These are phyloP conservation scores for Aleurites moluccanus DNA, from an alignment of 441 rosid species.

Conservation along the genomic window DNA sequence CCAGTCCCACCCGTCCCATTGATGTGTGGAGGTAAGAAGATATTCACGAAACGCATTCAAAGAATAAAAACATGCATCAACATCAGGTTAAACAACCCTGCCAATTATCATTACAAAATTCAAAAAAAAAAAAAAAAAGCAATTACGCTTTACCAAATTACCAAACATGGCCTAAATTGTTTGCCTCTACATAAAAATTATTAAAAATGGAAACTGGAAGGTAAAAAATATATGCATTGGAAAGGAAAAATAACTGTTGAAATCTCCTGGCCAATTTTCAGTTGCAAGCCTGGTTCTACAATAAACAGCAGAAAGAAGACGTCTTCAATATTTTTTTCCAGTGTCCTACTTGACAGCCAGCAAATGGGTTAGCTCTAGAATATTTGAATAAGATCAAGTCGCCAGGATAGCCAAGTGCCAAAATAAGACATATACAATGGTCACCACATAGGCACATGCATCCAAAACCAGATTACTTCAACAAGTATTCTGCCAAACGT, in stretches of 20 bases:
- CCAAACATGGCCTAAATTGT: no score
- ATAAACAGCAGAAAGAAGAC: neutral
- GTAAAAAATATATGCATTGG: no score
- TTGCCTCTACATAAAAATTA: no score
- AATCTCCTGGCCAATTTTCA: neutral
- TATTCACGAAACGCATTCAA: no score
- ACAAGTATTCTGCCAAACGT: neutral
- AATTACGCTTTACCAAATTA: no score
- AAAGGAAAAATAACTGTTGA: neutral
- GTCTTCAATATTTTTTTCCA: neutral
- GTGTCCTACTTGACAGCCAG: neutral
- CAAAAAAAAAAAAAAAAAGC: no score
- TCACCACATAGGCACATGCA: slow-evolving; percentile 18
- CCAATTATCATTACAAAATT: no score
- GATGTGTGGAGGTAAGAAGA: no score
- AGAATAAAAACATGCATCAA: no score
- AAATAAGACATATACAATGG: neutral
- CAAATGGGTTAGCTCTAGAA: neutral
- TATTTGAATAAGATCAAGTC: slow-evolving; percentile 1
- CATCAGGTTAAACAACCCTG: no score
- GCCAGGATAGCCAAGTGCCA: neutral
- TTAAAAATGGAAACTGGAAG: no score
- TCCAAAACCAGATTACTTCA: slow-evolving; percentile 17
- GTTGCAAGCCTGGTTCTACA: neutral
- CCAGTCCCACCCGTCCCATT: no score